Evolutionary conservation across 202 grass and related monocot genomes (phyloP).

Genomic region (Panicum virgatum): DNA sequence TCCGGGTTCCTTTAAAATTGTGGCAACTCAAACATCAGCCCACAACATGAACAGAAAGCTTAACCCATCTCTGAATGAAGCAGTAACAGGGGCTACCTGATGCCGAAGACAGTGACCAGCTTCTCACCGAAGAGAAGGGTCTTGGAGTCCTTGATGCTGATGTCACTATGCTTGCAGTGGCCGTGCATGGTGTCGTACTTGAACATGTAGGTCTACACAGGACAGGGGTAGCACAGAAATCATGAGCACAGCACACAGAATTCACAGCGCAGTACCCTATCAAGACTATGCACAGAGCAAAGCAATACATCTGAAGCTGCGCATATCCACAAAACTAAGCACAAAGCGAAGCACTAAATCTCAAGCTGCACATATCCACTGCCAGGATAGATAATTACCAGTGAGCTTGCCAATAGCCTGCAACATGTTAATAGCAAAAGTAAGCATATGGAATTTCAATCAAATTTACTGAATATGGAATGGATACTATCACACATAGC

Average conservation of each 20-base stretch:
- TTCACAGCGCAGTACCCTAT: neutral
- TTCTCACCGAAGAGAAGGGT: constrained; percentile 78
- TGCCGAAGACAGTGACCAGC: constrained; percentile 57
- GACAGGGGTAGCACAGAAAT: neutral
- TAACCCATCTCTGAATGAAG: neutral
- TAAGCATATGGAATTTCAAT: neutral
- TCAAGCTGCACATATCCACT: neutral
- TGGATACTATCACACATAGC: neutral
- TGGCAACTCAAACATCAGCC: neutral
- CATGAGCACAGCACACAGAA: neutral
- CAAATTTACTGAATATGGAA: neutral
- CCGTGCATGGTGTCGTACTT: constrained; percentile 92
- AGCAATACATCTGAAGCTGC: neutral
- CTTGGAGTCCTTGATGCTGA: constrained; percentile 80
- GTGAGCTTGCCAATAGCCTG: constrained; percentile 95
- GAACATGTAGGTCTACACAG: constrained; percentile 88
- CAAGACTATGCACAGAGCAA: neutral
- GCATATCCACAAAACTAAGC: neutral
- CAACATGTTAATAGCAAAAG: neutral
- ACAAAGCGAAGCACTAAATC: neutral
- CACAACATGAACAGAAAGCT: neutral
- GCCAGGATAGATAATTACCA: neutral
- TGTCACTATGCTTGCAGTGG: constrained; percentile 74
- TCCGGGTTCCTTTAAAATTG: constrained; percentile 66
- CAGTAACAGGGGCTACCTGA: constrained; percentile 35